Evolutionary conservation across 768 basidiomycete genomes (phyloP).

Genomic region (Gloeopeniophorella convolvens): DNA sequence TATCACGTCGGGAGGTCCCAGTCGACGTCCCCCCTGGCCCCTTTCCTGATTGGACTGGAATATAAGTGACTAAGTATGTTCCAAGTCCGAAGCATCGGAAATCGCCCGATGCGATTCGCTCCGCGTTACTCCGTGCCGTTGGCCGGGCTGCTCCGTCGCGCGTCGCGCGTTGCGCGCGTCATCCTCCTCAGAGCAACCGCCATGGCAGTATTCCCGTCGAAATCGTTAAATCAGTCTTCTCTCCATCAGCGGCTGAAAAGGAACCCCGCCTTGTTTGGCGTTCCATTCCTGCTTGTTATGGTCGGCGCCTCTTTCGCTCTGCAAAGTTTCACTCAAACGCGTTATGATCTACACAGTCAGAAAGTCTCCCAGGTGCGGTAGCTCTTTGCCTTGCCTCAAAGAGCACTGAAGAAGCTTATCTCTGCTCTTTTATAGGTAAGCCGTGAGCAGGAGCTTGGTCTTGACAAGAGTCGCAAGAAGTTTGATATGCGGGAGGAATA

Average conservation of each 20-base stretch:
- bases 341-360: slow-evolving; percentile 84
- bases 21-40: too few species aligned
- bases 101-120: too few species aligned
- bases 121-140: too few species aligned
- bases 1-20: too few species aligned
- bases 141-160: too few species aligned
- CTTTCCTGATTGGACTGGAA: too few species aligned
- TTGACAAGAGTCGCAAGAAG: slow-evolving; percentile 65
- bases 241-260: slow-evolving; percentile 25
- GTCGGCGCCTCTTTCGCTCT: slow-evolving; percentile 84
- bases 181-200: background rate
- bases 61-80: too few species aligned
- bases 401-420: background rate
- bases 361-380: slow-evolving; percentile 58
- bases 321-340: slow-evolving; percentile 76
- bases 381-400: background rate
- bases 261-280: slow-evolving; percentile 71
- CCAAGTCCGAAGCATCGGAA: too few species aligned
- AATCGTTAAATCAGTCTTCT: slow-evolving; percentile 8
- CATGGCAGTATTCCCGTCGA: slow-evolving; percentile 19
- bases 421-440: slow-evolving; percentile 41
- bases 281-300: slow-evolving; percentile 81
- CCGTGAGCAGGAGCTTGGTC: slow-evolving; percentile 70
- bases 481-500: slow-evolving; percentile 96
- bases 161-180: too few species aligned